Conservation (phyloP, 2,329 filamentous ascomycete genomes). For the Aspergillus japonicus region DNA sequence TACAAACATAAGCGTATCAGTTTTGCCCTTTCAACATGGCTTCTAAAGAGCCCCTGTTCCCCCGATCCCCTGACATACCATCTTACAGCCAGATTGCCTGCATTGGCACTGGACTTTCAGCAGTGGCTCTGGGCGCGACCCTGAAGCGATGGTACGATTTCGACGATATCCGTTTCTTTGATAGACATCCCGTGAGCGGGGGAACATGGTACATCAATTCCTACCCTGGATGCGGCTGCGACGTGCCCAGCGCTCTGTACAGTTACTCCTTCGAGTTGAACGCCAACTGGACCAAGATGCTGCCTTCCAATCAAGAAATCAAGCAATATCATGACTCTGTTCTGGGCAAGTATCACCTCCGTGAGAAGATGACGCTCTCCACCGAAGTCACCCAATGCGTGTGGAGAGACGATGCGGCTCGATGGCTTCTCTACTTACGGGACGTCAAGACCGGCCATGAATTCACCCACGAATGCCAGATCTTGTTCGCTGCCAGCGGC, state of each 20-base stretch:
- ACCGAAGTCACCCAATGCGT: conserved; percentile 25
- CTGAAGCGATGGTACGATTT: conserved; percentile 58
- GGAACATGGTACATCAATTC: conserved; percentile 64
- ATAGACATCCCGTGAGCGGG: conserved; percentile 54
- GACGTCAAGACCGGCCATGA: conserved; percentile 24
- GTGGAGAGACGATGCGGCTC: conserved; percentile 52
- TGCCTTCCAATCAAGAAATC: conserved; percentile 51
- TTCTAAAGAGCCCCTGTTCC: too few relatives aligned
- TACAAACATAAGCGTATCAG: too few relatives aligned
- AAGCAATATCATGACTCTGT: conserved; percentile 52
- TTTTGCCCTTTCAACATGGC: too few relatives aligned
- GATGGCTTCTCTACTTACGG: conserved; percentile 44
- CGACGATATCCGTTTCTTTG: conserved; percentile 60
- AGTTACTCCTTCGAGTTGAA: conserved; percentile 57
- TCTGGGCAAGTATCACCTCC: conserved; percentile 48
- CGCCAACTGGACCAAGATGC: conserved; percentile 50
- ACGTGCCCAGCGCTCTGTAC: conserved; percentile 55
- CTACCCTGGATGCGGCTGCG: conserved; percentile 58
- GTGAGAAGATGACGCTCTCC: conserved; percentile 16
- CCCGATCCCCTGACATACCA: conserved; percentile 1
- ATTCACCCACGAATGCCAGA: conserved; percentile 45
- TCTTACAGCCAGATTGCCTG: conserved; percentile 29
- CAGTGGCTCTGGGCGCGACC: conserved; percentile 59
- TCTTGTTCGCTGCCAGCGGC: conserved; percentile 54
- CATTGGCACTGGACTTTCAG: conserved; percentile 61